A percentile compares a stretch with the other conserved stretches of the same genome.
Evolutionary conservation across 257 asterid species (phyloP).

Genomic region (Lavandula angustifolia): DNA sequence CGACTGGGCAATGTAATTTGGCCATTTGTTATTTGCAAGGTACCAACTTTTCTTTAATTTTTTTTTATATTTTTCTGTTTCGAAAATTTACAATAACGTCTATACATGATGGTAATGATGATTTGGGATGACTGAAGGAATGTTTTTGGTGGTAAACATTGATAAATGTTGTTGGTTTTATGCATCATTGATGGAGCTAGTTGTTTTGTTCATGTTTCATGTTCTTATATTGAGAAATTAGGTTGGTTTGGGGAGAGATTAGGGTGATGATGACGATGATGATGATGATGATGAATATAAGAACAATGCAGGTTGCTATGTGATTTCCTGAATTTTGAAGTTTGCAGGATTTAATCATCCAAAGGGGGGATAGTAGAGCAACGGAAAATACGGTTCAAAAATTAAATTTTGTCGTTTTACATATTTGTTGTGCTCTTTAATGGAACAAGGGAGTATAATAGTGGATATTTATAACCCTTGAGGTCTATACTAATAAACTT

Average conservation of each 20-base stretch:
- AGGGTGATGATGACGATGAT: background rate
- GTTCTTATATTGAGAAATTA: conserved; percentile 3
- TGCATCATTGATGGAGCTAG: background rate
- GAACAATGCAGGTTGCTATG: background rate
- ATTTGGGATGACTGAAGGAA: background rate
- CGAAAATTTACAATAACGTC: background rate
- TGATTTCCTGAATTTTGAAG: background rate
- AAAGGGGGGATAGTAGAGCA: background rate
- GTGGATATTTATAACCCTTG: background rate
- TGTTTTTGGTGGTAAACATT: conserved; percentile 1
- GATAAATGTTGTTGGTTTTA: conserved; percentile 8
- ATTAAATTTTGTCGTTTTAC: background rate
- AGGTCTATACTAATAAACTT: no score
- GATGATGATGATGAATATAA: background rate
- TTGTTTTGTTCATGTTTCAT: conserved; percentile 10
- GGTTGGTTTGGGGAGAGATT: conserved; percentile 11
- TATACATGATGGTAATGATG: background rate
- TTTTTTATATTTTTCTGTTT: background rate
- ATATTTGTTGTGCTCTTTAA: background rate
- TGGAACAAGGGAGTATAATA: conserved; percentile 8
- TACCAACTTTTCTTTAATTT: conserved; percentile 19
- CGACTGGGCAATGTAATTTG: conserved; percentile 84
- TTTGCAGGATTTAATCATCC: background rate
- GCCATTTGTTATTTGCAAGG: conserved; percentile 80
- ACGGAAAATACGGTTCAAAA: background rate